Base-by-base conservation (phyloP, 805 yeast genomes). In the Saccharomycopsis lassenensis region DNA sequence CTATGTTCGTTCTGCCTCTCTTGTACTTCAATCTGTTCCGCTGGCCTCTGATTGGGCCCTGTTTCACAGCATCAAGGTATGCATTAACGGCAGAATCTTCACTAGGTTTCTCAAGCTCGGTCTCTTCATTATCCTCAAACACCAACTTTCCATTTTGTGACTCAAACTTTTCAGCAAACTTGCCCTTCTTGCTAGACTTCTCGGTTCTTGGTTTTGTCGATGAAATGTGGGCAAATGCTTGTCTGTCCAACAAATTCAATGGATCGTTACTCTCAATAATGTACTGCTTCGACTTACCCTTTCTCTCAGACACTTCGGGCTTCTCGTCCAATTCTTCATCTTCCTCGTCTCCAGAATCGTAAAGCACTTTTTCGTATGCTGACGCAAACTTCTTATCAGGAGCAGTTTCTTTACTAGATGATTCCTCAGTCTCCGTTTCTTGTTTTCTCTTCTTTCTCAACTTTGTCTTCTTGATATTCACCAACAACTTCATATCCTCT, bases 21-120 rank as follows among this genome's bases (percentile, higher is more conserved):
- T 80, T 83, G 63, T 74, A 89, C 61, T 86, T 89, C 67, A 89
- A 71, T 62, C 75, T 85, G 58, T 87, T 87, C 62, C 74, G 75
- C 64, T 84, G 95, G 40, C 96, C 95, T 58, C 95, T 78, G 3
- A 86, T 75, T 21, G 97, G 97, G 17, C 91, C 96, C 49, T 80
- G 82, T 56, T 74, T 79, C 17, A 91, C 85, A 5, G 98, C 98
- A 44, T 86, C 95, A 46, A 86, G 71, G 55, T 91, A 91, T 0
- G 96, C 97, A 52, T 82, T 82, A 46, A 89, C 72, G 12, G 95
- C 94, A 31, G 60, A 59, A 4, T 68, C 61, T 26, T 65, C 59
- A 11, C 64, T 46, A 36, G 55, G 52, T 15, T 38, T 33, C 24
- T 47, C 33, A 41, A 68, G 54, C 39, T 68, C 72, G 49, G 73